These are phyloP conservation scores for Xylaria bambusicola DNA, from an alignment of 495 filamentous ascomycete genomes.

Conservation along the genomic window DNA sequence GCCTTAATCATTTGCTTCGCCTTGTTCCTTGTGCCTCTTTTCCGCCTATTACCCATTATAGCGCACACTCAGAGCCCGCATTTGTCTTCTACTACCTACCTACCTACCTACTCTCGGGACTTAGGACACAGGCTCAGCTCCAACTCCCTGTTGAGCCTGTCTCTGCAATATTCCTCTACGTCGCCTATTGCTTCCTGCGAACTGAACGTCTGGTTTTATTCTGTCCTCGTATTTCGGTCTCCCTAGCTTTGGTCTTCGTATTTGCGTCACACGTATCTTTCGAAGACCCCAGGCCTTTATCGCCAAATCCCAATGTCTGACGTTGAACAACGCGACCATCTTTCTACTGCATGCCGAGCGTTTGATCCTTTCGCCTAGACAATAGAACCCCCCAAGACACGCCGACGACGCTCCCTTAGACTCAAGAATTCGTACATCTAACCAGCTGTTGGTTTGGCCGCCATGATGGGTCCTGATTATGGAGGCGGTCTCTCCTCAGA, in stretches of 20 bases:
- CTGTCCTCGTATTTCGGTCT: not conserved
- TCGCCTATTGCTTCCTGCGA: not conserved
- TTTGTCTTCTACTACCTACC: slow-evolving; percentile 3
- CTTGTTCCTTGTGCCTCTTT: slow-evolving; percentile 11
- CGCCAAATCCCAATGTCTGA: slow-evolving; percentile 35
- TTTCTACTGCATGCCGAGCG: slow-evolving; percentile 22
- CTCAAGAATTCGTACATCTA: slow-evolving; percentile 19
- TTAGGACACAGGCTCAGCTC: slow-evolving; percentile 8
- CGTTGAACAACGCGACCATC: slow-evolving; percentile 31
- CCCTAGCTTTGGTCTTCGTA: slow-evolving; percentile 26
- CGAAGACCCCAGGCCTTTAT: slow-evolving; percentile 20
- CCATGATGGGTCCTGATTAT: slow-evolving; percentile 39
- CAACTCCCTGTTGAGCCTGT: not conserved
- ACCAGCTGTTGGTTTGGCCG: slow-evolving; percentile 28
- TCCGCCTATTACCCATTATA: slow-evolving; percentile 15
- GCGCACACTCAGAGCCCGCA: slow-evolving; percentile 14
- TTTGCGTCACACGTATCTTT: slow-evolving; percentile 28
- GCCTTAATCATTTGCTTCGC: slow-evolving; percentile 5
- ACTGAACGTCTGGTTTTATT: not conserved
- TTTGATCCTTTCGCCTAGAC: slow-evolving; percentile 25
- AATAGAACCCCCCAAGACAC: slow-evolving; percentile 8
- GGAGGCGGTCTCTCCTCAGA: slow-evolving; percentile 36
- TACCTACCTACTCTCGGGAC: no score
- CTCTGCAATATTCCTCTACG: slow-evolving; percentile 1
- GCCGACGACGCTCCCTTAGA: slow-evolving; percentile 15